Evolutionary conservation across 2,329 filamentous ascomycete species (phyloP).

Genomic region (Cladosporium sp.): DNA sequence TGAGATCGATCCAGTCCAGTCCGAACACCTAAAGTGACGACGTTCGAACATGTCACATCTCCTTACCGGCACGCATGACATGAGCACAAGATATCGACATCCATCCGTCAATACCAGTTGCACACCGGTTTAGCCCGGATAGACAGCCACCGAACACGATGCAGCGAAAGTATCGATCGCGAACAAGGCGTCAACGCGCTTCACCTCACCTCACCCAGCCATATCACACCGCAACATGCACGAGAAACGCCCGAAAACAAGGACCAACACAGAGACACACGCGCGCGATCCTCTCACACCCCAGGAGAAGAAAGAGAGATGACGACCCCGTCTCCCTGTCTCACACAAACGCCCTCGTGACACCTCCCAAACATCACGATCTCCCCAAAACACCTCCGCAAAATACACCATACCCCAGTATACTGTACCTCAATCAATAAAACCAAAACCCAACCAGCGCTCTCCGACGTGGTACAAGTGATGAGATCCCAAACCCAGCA

Average conservation of each 20-base stretch:
- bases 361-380: not conserved
- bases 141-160: not conserved
- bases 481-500: not conserved
- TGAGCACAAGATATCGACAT: not conserved
- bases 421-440: too few relatives aligned
- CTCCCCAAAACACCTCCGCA: not conserved
- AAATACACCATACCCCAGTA: not conserved
- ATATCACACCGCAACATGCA: not conserved
- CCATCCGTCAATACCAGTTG: not conserved
- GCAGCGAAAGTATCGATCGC: not conserved
- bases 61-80: not conserved
- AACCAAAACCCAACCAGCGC: not conserved
- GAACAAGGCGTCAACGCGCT: not conserved
- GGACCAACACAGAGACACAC: not conserved
- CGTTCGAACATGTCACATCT: not conserved
- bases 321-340: not conserved
- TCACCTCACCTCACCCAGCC: not conserved
- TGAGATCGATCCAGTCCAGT: not conserved
- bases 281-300: not conserved
- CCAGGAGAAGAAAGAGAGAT: not conserved
- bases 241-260: not conserved
- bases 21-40: not conserved
- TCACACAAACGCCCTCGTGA: slow-evolving; percentile 5
- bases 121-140: not conserved
- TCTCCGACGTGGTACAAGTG: not conserved